Percentiles rank a stretch among this genome's conserved stretches.
Evolutionary conservation across 371 early-diverging fungal genomes (phyloP).

Genomic region (Batkoa obscura): DNA sequence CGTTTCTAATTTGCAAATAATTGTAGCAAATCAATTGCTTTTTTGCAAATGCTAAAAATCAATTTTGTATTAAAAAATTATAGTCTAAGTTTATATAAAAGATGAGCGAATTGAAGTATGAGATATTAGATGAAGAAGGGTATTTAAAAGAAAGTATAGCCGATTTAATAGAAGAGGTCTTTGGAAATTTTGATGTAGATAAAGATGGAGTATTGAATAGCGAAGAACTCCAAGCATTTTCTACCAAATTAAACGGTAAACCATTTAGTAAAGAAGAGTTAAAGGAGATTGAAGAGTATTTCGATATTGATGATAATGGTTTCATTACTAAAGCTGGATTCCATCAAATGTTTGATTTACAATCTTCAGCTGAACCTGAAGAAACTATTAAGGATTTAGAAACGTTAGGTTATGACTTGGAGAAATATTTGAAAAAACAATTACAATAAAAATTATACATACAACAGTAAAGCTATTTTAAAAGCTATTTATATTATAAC

Average conservation of each 20-base stretch:
- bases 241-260: constrained; percentile 45
- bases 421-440: background rate
- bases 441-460: background rate
- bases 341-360: constrained; percentile 51
- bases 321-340: constrained; percentile 38
- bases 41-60: background rate
- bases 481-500: background rate
- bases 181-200: constrained; percentile 40
- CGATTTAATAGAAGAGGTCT: constrained; percentile 22
- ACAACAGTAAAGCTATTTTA: background rate
- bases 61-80: background rate
- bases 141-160: background rate
- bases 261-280: constrained; percentile 45
- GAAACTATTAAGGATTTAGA: constrained; percentile 53
- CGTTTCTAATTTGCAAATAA: background rate
- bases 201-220: constrained; percentile 33
- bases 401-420: constrained; percentile 23
- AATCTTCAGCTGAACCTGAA: constrained; percentile 40
- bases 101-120: background rate
- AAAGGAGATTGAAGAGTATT: constrained; percentile 32
- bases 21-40: background rate
- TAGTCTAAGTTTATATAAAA: background rate
- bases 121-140: background rate
- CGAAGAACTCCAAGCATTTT: constrained; percentile 45
- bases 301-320: constrained; percentile 30